Conservation (phyloP, 2,329 filamentous ascomycete species). For the Pseudonectria buxi region DNA sequence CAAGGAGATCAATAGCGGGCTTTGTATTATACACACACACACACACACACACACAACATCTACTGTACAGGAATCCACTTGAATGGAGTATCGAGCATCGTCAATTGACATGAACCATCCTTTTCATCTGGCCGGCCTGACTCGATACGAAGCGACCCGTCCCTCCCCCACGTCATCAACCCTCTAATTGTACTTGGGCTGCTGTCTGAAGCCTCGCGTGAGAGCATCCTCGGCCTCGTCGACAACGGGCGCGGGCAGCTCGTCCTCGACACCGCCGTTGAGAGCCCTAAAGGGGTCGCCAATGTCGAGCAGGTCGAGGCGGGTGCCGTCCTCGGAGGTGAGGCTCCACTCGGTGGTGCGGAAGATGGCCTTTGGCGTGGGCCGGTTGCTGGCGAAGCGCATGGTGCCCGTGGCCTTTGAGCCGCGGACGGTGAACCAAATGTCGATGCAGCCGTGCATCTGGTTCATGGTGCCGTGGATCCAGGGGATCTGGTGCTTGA, state of each 20-base stretch:
- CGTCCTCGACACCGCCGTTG: slow-evolving; percentile 36
- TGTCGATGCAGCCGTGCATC: slow-evolving; percentile 83
- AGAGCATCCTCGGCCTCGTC: slow-evolving; percentile 27
- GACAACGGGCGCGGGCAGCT: slow-evolving; percentile 22
- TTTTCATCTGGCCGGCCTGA: not conserved
- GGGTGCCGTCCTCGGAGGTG: slow-evolving; percentile 52
- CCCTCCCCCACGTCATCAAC: not conserved
- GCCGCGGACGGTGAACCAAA: slow-evolving; percentile 80
- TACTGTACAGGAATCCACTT: slow-evolving; percentile 25
- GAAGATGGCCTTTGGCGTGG: slow-evolving; percentile 56
- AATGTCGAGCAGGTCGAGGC: slow-evolving; percentile 68
- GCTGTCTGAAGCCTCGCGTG: slow-evolving; percentile 48
- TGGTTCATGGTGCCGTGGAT: slow-evolving; percentile 87
- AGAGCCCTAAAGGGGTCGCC: slow-evolving; percentile 60
- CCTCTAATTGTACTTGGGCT: slow-evolving; percentile 27
- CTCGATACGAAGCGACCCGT: slow-evolving; percentile 1
- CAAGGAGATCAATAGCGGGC: slow-evolving; percentile 24
- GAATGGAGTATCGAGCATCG: slow-evolving; percentile 19
- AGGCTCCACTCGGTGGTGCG: slow-evolving; percentile 89
- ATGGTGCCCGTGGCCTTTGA: slow-evolving; percentile 65
- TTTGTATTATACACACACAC: slow-evolving; percentile 35
- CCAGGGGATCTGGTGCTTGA: slow-evolving; percentile 72
- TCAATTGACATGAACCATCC: slow-evolving; percentile 6
- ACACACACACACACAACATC: slow-evolving; percentile 26
- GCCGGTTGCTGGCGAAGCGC: slow-evolving; percentile 71